Evolutionary conservation across 345 rosid species (phyloP).

Genomic region (Pistacia integerrima): DNA sequence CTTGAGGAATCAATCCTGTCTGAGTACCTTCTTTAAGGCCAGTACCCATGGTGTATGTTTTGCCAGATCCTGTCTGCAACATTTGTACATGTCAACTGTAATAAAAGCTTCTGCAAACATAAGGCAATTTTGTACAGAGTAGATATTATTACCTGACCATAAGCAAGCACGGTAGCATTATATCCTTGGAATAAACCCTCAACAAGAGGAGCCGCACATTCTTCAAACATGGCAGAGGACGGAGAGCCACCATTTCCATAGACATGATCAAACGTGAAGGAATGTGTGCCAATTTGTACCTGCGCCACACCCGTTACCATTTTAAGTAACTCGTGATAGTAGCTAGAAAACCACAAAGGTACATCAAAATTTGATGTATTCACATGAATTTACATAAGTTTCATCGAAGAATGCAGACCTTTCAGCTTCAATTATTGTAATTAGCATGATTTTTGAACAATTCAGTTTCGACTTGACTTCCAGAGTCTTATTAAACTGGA

Average conservation of each 20-base stretch:
- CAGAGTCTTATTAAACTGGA: background rate
- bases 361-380: background rate
- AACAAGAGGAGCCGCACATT: conserved; percentile 73
- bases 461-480: background rate
- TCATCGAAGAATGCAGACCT: background rate
- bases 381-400: background rate
- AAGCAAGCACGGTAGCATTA: conserved; percentile 86
- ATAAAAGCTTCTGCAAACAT: background rate
- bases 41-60: conserved; percentile 89
- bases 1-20: conserved; percentile 74
- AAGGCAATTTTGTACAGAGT: background rate
- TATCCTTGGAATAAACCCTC: conserved; percentile 81
- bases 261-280: conserved; percentile 82
- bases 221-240: conserved; percentile 61
- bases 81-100: conserved; percentile 21
- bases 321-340: background rate
- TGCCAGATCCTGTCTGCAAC: conserved; percentile 87
- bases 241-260: conserved; percentile 66
- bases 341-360: background rate
- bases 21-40: conserved; percentile 60
- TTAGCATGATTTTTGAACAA: background rate
- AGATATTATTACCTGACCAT: conserved; percentile 76
- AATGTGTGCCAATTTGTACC: conserved; percentile 81
- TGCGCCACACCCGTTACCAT: conserved; percentile 30
- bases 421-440: background rate